phyloP scores from a whole-genome alignment of 257 asterid genomes.

The Solanum chaucha region DNA sequence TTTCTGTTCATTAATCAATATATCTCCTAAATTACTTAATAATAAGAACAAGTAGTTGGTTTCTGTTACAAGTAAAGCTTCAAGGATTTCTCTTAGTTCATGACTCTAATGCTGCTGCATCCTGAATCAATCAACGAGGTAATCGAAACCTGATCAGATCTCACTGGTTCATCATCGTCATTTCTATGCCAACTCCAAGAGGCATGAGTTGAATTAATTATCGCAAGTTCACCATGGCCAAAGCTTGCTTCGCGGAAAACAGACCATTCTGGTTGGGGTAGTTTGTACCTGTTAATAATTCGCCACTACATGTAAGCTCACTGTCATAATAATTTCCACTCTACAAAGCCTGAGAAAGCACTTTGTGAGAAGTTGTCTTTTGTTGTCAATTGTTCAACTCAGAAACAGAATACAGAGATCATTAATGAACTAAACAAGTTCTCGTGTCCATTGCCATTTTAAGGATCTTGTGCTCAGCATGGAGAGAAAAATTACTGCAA shows the following conservation, averaged over 20 bases:
- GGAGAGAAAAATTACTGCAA: background rate
- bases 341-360: background rate
- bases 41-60: background rate
- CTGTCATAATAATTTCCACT: background rate
- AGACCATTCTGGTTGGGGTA: constrained; percentile 76
- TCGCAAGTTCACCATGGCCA: constrained; percentile 80
- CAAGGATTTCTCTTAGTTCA: constrained; percentile 14
- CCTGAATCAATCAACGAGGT: constrained; percentile 47
- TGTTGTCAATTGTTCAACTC: background rate
- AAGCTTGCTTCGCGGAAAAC: constrained; percentile 91
- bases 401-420: too few relatives aligned
- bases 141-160: constrained; percentile 64
- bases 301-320: background rate
- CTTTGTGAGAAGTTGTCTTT: background rate
- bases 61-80: background rate
- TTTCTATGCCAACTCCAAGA: constrained; percentile 97
- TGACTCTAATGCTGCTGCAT: constrained; percentile 22
- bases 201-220: constrained; percentile 68
- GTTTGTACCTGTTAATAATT: constrained; percentile 34
- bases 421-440: background rate
- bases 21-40: background rate
- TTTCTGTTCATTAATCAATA: background rate
- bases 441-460: background rate
- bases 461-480: background rate
- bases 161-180: constrained; percentile 71